These are phyloP conservation scores for Aspergillus funiculosus DNA, from an alignment of 495 filamentous ascomycete genomes.

Conservation along the genomic window DNA sequence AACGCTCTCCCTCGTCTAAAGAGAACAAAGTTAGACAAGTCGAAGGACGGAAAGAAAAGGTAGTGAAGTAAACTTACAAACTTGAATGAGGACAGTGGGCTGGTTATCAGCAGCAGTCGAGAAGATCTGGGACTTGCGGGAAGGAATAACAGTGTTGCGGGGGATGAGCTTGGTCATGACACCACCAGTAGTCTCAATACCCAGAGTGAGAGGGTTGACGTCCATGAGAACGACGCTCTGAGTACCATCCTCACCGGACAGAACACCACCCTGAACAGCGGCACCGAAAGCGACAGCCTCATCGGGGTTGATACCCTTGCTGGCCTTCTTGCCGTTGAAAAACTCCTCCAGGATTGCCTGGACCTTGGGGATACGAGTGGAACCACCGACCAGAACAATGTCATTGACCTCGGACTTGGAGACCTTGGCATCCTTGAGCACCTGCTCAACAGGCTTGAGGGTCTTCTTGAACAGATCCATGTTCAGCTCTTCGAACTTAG, in stretches of 20 bases:
- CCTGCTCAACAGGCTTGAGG: slow-evolving; percentile 97
- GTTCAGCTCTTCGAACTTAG: slow-evolving; percentile 99
- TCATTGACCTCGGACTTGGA: slow-evolving; percentile 83
- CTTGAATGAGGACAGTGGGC: slow-evolving; percentile 94
- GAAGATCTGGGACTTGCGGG: slow-evolving; percentile 96
- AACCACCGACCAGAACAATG: slow-evolving; percentile 88
- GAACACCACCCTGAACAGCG: slow-evolving; percentile 93
- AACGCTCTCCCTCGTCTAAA: slow-evolving; percentile 80
- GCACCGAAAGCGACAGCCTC: slow-evolving; percentile 97
- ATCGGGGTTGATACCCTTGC: slow-evolving; percentile 98
- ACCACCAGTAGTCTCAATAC: slow-evolving; percentile 97
- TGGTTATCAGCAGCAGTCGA: slow-evolving; percentile 98
- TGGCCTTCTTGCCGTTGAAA: slow-evolving; percentile 89
- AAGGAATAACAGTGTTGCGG: slow-evolving; percentile 92
- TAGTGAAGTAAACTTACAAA: slow-evolving; percentile 46
- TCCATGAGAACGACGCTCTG: slow-evolving; percentile 86
- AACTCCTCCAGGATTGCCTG: slow-evolving; percentile 91
- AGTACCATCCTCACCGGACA: slow-evolving; percentile 79
- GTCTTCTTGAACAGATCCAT: slow-evolving; percentile 98
- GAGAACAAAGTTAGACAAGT: slow-evolving; percentile 11
- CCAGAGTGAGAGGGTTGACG: slow-evolving; percentile 94
- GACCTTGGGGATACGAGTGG: slow-evolving; percentile 96
- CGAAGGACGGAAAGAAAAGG: neutral
- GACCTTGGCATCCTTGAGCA: slow-evolving; percentile 86
- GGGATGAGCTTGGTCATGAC: slow-evolving; percentile 98